Evolutionary conservation across 306 rosid genomes (phyloP), one percentile per base, ranked within the genome.

Genomic region (Begonia fuchsioides): DNA sequence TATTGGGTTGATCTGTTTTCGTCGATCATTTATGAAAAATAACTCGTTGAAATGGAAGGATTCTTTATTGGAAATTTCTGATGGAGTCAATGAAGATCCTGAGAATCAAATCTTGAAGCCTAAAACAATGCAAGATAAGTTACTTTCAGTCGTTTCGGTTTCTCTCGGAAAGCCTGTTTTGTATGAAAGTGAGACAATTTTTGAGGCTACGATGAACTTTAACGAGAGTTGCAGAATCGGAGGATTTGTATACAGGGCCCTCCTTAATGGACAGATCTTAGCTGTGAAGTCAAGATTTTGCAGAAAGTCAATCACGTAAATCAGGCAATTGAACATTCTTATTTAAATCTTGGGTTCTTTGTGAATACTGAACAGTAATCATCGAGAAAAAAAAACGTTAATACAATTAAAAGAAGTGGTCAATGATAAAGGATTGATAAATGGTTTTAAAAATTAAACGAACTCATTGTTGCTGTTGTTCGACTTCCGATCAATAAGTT

Each of bases 281-380:
- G 93, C 86, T 1, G 68, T 80, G 15, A 87, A 55, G 71, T 83
- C 16, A 69, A 71, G 18, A 83, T 83, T 63, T 55, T 87, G 49
- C 93, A 83, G 76, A 83, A 76, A 74, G 81, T 80, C 60, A 83
- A 76, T 59, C 93, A 83, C 63, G 83, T 64, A 47, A 83, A 83
- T 78, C 76, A n/a, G n/a, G n/a, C n/a, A n/a, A n/a, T n/a, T n/a
- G n/a, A n/a, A n/a, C n/a, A n/a, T n/a, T n/a, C n/a, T n/a, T n/a
- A n/a, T n/a, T n/a, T n/a, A n/a, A n/a, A n/a, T n/a, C n/a, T n/a
- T n/a, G n/a, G n/a, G n/a, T n/a, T n/a, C n/a, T n/a, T n/a, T n/a
- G n/a, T n/a, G n/a, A n/a, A n/a, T n/a, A n/a, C n/a, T n/a, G n/a
- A n/a, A n/a, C n/a, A n/a, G n/a, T n/a, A n/a, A n/a, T n/a, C n/a